Evolutionary conservation across 2,329 filamentous ascomycete species (phyloP), one percentile per base, ranked within the genome.

Genomic region (Penicillium sp.): DNA sequence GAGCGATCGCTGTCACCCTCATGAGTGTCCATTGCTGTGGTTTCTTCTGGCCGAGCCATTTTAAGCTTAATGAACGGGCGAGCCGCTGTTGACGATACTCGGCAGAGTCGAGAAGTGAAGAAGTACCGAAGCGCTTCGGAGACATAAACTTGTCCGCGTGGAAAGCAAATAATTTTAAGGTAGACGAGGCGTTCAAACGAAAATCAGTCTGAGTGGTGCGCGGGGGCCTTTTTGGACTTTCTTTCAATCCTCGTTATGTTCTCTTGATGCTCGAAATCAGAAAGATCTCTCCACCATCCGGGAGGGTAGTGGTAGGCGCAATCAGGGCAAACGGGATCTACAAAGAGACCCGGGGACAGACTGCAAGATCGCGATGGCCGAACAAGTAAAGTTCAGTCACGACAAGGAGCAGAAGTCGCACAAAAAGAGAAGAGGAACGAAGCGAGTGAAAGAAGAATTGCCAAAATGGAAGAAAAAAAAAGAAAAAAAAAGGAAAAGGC

Each of bases 11-110:
- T 54, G 55, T 70, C 67, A 52, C 65, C 57, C 48, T 57, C 53
- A 59, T 56, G 58, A 55, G 52, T 30, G n/a, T 56, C 58, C 55
- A 59, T 43, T 62, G 55, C 57, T 57, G 66, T 65, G 42, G 65
- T 58, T 57, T 71, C 54, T 58, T 68, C 53, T 68, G 71, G 67
- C 68, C 68, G 63, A 71, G 75, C 74, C 76, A 78, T 79, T 76
- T 76, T 62, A 60, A 57, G 58, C 43, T 64, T 65, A 76, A 65
- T 55, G 70, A 75, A 69, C 75, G 74, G 66, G 75, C 62, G 54
- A 72, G 67, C 69, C 73, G 73, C 71, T 69, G 69, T 64, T 73
- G 72, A 57, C 71, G 71, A 62, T 73, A 68, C 63, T 70, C 66
- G 65, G 68, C 61, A 53, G 72, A 71, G 57, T 70, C 60, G 55